phyloP scores from a whole-genome alignment of 805 yeast genomes.

The Lipomyces lipofer region DNA sequence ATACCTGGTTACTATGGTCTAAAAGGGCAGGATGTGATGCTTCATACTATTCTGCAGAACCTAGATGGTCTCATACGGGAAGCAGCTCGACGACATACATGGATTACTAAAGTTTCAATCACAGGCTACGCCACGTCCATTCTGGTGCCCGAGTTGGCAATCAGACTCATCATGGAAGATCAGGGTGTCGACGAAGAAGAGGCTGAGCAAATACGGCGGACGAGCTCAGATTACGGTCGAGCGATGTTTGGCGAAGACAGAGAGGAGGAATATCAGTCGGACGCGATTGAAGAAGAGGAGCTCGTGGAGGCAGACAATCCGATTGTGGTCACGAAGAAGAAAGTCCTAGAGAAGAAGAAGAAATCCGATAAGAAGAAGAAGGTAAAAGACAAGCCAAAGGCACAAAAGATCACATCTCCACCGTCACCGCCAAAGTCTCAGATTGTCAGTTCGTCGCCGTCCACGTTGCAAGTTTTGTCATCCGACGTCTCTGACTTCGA shows the following conservation, averaged over 20 bases:
- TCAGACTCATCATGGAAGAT: conserved; percentile 28
- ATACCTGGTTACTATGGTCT: conserved; percentile 31
- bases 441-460: neutral
- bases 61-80: conserved; percentile 6
- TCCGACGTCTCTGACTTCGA: too few relatives aligned
- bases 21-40: conserved; percentile 18
- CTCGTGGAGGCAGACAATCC: neutral
- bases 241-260: conserved; percentile 9
- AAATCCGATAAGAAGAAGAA: neutral
- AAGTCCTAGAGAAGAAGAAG: neutral
- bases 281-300: neutral
- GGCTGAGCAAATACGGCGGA: conserved; percentile 27
- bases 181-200: conserved; percentile 6
- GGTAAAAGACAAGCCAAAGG: conserved; percentile 2
- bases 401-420: neutral
- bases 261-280: neutral
- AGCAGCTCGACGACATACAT: conserved; percentile 9
- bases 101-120: conserved; percentile 29
- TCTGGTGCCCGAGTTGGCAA: conserved; percentile 30
- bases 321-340: neutral
- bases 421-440: neutral
- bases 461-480: neutral
- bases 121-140: conserved; percentile 27
- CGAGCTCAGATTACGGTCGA: conserved; percentile 27
- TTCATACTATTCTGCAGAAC: conserved; percentile 9